Base-by-base conservation (phyloP, 371 early-diverging fungal species). In the Mucor plumbeus region DNA sequence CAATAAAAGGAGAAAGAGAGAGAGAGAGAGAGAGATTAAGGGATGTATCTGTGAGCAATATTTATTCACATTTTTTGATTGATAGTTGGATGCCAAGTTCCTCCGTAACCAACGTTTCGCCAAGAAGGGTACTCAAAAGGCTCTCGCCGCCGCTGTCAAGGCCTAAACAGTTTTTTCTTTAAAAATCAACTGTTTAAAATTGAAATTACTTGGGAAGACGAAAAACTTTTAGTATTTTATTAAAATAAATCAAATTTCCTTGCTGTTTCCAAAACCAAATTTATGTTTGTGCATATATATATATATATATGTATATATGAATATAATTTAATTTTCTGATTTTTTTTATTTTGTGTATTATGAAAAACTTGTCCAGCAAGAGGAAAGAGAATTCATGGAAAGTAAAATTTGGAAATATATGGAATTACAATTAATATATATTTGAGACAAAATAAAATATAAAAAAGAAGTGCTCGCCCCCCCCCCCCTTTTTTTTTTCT, bases 21-120 rank as follows among this genome's bases (percentile, higher is more conserved):
- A 21, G 48, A 4, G 26, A 9, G 48, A 9, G 10, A 13, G 38
- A 3, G 26, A 26, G 26, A 26, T 26, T 1, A 26, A 26, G 26
- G 26, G 26, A 26, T 26, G 1, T 26, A 26, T 3, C 26, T 26
- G 26, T 26, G 26, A 26, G 26, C 26, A 26, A 26, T 26, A 3
- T 26, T 26, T 26, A 26, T 3, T 26, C 26, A 26, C 26, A 26
- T 1, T 26, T 58, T 31, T 58, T 50, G 35, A 38, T 38, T 38
- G 59, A 55, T 75, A 88, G 88, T 87, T 95, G 63, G 95, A 95
- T 90, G 92, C 96, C 85, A 97, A 97, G 92, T 98, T 98, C 92
- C 79, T 95, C 79, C 94, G 98, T 79, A 99, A 99, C 95, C 97
- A 97, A 87, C 94, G 97, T 74, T 96, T 90, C 85, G 98, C 97